Evolutionary conservation across 2,329 filamentous ascomycete species (phyloP), one percentile per base, ranked within the genome.

Genomic region (Pseudogymnoascus sp.): DNA sequence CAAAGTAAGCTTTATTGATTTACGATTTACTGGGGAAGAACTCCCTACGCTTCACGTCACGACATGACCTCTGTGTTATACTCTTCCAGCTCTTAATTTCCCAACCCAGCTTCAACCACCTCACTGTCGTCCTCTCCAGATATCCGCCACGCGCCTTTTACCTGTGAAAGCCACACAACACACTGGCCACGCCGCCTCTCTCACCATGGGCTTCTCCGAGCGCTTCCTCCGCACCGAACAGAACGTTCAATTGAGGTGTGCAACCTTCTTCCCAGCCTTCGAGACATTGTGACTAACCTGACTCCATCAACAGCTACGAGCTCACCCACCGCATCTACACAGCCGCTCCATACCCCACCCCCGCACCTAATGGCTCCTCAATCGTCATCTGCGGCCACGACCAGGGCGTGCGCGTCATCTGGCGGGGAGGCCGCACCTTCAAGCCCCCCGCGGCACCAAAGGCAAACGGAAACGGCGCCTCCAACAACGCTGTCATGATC

Each of bases 321-420:
- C 74, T 87, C 33, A 76, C 80, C 44, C 79, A 81, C 65, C 82
- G 85, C 64, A 77, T 86, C 59, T 78, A 87, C 72, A 78, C 84
- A 69, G 78, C 86, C 60, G 82, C 85, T 68, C 80, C 80, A 3
- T 87, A 87, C 69, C 86, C 86, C 0, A 76, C 86, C 16, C 78
- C 79, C 64, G 86, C 85, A 1, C 80, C 84, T 1, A 86, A 88
- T 69, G 85, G 85, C 37, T 85, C 86, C 6, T 84, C 81, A 2
- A 80, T 88, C 69, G 72, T 88, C 26, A 74, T 88, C 50, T 86
- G 86, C 68, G 85, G 82, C 53, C 85, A 87, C 68, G 83, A 86
- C 64, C 84, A 82, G 72, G 86, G 86, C 50, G 74, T 87, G 44
- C 84, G 81, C 2, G 69, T 88, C 38, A 73, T 84, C 24, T 88